phyloP scores from a whole-genome alignment of 495 filamentous ascomycete genomes.

The Extremus antarcticus region DNA sequence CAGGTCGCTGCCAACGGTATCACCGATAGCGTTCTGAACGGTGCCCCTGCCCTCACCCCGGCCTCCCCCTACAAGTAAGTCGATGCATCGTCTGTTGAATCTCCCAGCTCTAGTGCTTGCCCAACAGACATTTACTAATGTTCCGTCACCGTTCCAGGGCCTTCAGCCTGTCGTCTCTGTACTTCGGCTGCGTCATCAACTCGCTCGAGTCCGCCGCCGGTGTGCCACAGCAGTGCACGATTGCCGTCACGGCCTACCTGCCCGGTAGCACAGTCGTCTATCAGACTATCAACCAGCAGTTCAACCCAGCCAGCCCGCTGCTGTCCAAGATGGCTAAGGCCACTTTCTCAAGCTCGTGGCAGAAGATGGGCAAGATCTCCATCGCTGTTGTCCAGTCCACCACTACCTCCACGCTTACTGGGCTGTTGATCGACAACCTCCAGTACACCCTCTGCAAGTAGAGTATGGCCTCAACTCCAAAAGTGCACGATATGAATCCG shows the following conservation, averaged over 20 bases:
- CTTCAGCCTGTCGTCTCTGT: too few relatives aligned
- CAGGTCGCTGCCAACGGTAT: background rate
- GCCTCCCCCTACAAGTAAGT: background rate
- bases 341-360: background rate
- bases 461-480: too few relatives aligned
- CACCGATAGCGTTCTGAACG: background rate
- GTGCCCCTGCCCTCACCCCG: background rate
- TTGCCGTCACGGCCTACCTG: background rate
- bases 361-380: background rate
- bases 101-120: background rate
- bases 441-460: background rate
- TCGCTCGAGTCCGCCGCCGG: background rate
- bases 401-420: background rate
- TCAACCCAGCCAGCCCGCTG: background rate
- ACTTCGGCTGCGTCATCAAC: background rate
- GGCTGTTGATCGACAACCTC: background rate
- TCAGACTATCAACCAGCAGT: slow-evolving; percentile 2
- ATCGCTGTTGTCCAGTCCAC: background rate
- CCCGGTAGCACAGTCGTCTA: background rate
- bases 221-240: background rate
- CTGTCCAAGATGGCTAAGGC: background rate
- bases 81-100: background rate
- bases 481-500: too few relatives aligned
- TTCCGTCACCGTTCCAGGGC: too few relatives aligned
- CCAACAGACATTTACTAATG: too few relatives aligned